Percentiles rank a stretch among this genome's conserved stretches.
These are phyloP conservation scores for Penicillium antarcticum DNA, from an alignment of 495 filamentous ascomycete genomes.

Conservation along the genomic window DNA sequence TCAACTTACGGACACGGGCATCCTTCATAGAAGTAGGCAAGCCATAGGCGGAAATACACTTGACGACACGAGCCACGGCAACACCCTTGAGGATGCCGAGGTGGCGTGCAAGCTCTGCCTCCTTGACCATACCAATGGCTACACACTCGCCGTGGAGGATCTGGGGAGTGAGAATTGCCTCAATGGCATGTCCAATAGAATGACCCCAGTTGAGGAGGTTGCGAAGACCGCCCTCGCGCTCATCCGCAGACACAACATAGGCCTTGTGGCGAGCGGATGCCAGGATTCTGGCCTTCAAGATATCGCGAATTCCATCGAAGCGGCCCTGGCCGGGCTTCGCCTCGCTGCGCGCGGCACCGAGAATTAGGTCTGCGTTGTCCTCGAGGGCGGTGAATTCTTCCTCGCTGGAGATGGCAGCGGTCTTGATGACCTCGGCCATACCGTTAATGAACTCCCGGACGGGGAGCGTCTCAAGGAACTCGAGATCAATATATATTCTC, in stretches of 20 bases:
- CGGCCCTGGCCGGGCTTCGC: constrained; percentile 51
- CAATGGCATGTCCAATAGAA: constrained; percentile 95
- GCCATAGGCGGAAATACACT: constrained; percentile 90
- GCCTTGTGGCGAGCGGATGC: constrained; percentile 91
- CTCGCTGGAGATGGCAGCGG: constrained; percentile 92
- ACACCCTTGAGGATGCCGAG: constrained; percentile 82
- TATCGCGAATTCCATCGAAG: constrained; percentile 66
- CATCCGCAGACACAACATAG: constrained; percentile 86
- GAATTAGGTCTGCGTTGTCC: constrained; percentile 68
- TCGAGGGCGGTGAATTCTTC: constrained; percentile 83
- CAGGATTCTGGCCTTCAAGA: constrained; percentile 81
- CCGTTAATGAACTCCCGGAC: constrained; percentile 96
- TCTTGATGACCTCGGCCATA: constrained; percentile 99
- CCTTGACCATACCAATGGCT: constrained; percentile 96
- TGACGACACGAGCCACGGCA: constrained; percentile 83
- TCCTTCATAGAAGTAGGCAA: constrained; percentile 85
- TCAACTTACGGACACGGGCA: constrained; percentile 76
- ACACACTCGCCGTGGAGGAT: constrained; percentile 94
- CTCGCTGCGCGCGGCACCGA: constrained; percentile 64
- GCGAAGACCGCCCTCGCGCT: constrained; percentile 88
- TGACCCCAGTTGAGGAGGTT: constrained; percentile 98
- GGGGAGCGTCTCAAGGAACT: constrained; percentile 88
- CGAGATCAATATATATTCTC: constrained; percentile 89
- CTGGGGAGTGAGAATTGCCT: constrained; percentile 93
- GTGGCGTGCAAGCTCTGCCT: constrained; percentile 88